Base-by-base conservation (phyloP, 805 yeast species). In the Tetrapisispora taiwanensis region DNA sequence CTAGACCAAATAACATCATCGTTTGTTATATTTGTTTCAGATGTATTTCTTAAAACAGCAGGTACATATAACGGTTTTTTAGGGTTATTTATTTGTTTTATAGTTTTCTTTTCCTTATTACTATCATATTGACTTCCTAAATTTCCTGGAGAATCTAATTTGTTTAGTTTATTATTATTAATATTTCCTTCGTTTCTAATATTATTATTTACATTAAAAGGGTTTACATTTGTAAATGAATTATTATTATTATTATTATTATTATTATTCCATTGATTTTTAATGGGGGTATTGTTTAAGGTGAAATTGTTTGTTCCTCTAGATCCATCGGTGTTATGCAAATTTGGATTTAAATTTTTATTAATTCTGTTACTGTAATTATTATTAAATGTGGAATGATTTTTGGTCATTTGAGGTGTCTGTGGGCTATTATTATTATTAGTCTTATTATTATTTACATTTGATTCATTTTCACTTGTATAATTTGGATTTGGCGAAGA, bases 61-160 rank as follows among this genome's bases (percentile, higher is more conserved):
- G 97, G 97, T 0, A 84, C 72, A 56, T 87, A 89, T 68, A 89
- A 68, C 9, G 97, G 96, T 55, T 85, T 82, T 60, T 87, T 76
- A 50, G 87, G 89, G 39, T 81, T 82, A 46, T 79, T 78, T 48
- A 88, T 78, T 55, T 87, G 94, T 58, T 79, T 82, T 19, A 81
- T 28, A 8, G 40, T 46, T 26, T 51, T 52, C 34, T 53, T 56
- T 10, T 39, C 36, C 30, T 26, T 33, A 4, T 7, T 5, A 14
- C 26, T 13, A n/a, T 37, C 40, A 14, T 15, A 27, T 13, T 7
- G n/a, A 9, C 20, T 17, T 10, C 32, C 32, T 15, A 19, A 12
- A 20, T 30, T 20, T 22, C n/a, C 26, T 22, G 26, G 8, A 22
- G 26, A 6, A 6, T 22, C 26, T 22, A n/a, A n/a, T n/a, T n/a